A percentile compares a stretch with the other conserved stretches of the same genome.
These are phyloP conservation scores for Syzygium syzygioides DNA, from an alignment of 441 rosid species.

Conservation along the genomic window DNA sequence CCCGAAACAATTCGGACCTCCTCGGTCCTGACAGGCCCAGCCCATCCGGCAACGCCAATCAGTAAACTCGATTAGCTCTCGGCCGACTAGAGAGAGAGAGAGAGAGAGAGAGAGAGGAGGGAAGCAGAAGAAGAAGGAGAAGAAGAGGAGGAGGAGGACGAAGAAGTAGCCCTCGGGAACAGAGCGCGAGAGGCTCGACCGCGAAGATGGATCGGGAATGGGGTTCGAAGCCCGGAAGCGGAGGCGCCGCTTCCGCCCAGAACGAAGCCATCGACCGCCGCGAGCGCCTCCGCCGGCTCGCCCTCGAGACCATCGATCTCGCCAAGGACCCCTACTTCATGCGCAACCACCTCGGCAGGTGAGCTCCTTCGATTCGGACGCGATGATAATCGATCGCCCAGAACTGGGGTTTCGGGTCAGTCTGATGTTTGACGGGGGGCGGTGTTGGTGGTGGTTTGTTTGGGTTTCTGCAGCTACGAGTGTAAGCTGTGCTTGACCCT, in stretches of 20 bases:
- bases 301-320: slow-evolving; percentile 93
- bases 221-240: slow-evolving; percentile 99
- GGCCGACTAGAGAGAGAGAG: neutral
- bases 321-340: slow-evolving; percentile 96
- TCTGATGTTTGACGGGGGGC: neutral
- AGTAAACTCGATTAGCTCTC: neutral
- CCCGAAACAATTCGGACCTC: neutral
- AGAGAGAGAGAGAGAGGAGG: neutral
- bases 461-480: slow-evolving; percentile 61
- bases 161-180: neutral
- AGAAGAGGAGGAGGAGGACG: neutral
- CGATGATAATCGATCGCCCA: neutral
- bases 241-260: slow-evolving; percentile 95
- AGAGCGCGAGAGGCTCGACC: neutral
- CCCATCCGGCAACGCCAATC: neutral
- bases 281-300: slow-evolving; percentile 91
- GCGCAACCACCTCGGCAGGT: slow-evolving; percentile 99
- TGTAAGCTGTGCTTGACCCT: slow-evolving; percentile 94
- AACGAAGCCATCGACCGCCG: slow-evolving; percentile 95
- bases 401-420: neutral
- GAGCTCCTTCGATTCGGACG: neutral
- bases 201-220: slow-evolving; percentile 73
- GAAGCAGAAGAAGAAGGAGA: neutral
- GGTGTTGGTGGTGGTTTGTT: neutral
- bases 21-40: neutral